Percentiles rank a stretch among this genome's conserved stretches.
phyloP scores from a whole-genome alignment of 2,329 filamentous ascomycete genomes.

The Colletotrichum orbiculare region DNA sequence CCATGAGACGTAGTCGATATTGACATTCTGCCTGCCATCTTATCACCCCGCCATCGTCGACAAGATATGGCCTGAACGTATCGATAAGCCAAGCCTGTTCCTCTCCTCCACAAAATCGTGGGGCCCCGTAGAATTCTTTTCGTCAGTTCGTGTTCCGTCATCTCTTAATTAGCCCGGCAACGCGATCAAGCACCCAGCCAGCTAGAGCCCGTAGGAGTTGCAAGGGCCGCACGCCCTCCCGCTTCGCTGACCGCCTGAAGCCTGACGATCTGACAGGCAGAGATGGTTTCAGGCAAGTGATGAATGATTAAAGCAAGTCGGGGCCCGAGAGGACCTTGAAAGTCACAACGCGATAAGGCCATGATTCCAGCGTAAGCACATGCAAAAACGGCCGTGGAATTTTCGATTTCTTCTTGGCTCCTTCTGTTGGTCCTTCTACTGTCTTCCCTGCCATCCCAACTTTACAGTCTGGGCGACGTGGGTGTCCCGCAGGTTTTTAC shows the following conservation, averaged over 20 bases:
- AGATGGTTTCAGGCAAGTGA: not conserved
- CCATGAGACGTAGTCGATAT: conserved; percentile 25
- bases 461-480: too few relatives aligned
- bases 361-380: too few relatives aligned
- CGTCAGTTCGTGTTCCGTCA: conserved; percentile 10
- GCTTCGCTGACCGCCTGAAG: conserved; percentile 15
- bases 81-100: conserved; percentile 16
- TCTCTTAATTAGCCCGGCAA: conserved; percentile 19
- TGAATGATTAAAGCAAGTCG: not conserved
- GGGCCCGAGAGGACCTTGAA: too few relatives aligned
- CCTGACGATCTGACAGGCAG: not conserved
- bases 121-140: conserved; percentile 33
- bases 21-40: conserved; percentile 1
- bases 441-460: too few relatives aligned
- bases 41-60: conserved; percentile 26
- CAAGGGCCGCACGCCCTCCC: conserved; percentile 33
- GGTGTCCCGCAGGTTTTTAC: too few relatives aligned
- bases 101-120: conserved; percentile 32
- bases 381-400: too few relatives aligned
- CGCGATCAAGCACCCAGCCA: not conserved
- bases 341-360: too few relatives aligned
- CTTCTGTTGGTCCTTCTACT: too few relatives aligned
- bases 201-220: not conserved
- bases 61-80: conserved; percentile 21
- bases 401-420: too few relatives aligned